Evolutionary conservation across 2,329 filamentous ascomycete species (phyloP), one percentile per base, ranked within the genome.

Genomic region (Stachybotrys chartarum): DNA sequence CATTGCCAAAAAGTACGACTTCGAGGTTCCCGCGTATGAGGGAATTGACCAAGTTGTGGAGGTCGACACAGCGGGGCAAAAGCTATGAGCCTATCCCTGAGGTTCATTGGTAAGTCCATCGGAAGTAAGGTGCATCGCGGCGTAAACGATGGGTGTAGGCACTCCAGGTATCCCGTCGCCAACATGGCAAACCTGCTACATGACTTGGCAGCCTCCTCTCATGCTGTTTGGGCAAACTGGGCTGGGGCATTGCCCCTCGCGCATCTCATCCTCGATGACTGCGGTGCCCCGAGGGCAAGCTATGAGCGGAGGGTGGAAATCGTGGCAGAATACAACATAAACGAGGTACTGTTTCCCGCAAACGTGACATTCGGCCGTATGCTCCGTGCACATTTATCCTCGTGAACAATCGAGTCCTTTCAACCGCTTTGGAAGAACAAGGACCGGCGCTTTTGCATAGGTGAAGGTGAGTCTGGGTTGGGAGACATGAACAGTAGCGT

Each of bases 21-120:
- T 99, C 58, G 88, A 94, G 63, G 70, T 96, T 54, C 93, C 93
- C 6, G 74, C 82, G 60, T 99, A 97, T 71, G 78, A 87, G 63
- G 94, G 92, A 0, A 74, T 94, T 61, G 92, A 97, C 71, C 94
- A 97, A 72, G 78, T 97, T 61, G 87, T 92, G 54, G 94, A 99
- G 71, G 78, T 95, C 47, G 73, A 72, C 14, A 65, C 69, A 11
- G 70, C 71, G 50, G 77, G 71, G 42, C 72, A 79, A 60, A 85
- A 80, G 66, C 73, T 86, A 58, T 87, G 65, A 77, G 55, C 53
- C 30, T 17, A 17, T 17, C 16, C 18, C 3, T 17, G 45, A 47
- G 35, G 5, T 2, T 10, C 8, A 42, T 6, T 42, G 8, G 35
- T 10, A 42, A 14, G 10, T 42, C 35, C 35, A 14, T 14, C 35